Base-by-base conservation (phyloP, 163 green algal species). In the Chlamydomonas reinhardtii region DNA sequence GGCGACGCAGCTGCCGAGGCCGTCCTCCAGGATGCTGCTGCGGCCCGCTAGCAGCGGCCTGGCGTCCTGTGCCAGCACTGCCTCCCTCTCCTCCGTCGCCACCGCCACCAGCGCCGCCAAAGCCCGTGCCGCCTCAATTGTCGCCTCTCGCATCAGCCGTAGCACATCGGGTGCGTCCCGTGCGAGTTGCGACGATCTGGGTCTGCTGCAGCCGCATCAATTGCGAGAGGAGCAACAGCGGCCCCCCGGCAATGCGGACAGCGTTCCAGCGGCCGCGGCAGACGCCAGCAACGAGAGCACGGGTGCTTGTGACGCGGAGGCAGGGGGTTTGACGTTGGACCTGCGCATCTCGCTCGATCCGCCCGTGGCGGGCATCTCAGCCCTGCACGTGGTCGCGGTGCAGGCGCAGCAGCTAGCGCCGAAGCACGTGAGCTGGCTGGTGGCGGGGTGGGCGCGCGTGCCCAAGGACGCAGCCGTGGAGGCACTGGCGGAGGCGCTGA, bases 351-450 rank as follows among this genome's bases (percentile, higher is more conserved):
- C 72, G 9, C 61, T 87, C n/a, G 4, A 75, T 27, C 72, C 37
- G 19, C n/a, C 82, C 1, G 72, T 87, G 31, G 22, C 81, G 37
- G 82, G 82, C 24, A 12, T 79, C 16, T 17, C 27, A 0, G 2
- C 31, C 29, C 72, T 87, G 71, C 5, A 52, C 35, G 82, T 87
- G 37, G n/a, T 56, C 31, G 22, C 29, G 27, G 54, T 75, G 74
- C 61, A 31, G 19, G 39, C 74, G 16, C 35, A 54, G n/a, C 56
- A 75, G 19, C 29, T 87, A 11, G 27, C 1, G 0, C 0, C 5
- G 11, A 16, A 5, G 0, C 34, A 87, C 35, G 17, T 32, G 20
- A 4, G 17, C 1, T 87, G 82, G 82, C 82, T 87, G 0, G 17
- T 1, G 0, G 66, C 39, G 20, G 81, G 81, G 3, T 80, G 70